Base-by-base conservation (phyloP, 108 stramenopile genomes). In the Aurantiochytrium sp. region DNA sequence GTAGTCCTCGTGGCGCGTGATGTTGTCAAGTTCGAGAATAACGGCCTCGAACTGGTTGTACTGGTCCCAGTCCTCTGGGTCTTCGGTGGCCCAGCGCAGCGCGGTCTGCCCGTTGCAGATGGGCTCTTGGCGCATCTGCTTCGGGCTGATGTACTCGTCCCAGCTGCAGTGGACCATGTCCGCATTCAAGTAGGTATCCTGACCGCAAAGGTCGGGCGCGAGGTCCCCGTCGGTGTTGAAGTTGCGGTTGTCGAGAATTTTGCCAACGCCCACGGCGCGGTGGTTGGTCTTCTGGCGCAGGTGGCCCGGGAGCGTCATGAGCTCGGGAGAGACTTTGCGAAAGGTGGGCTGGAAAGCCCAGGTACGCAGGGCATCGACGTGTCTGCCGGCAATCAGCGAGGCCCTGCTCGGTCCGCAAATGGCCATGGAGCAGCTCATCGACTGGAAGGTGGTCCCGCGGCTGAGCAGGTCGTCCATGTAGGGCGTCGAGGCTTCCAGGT, bases 311-410 rank as follows among this genome's bases (percentile, higher is more conserved):
- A 86, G 55, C 55, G 86, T 86, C 36, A 39, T 86, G 37, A 54
- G 31, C 32, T 54, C 41, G 12, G 86, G 86, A 17, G 19, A 21
- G 36, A 31, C 34, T 19, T 86, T 36, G 54, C 86, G 54, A 36
- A 86, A 86, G 54, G 22, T 19, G 22, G n/a, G 39, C n/a, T 54
- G 22, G 68, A 89, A 87, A 0, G 45, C 30, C 37, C 55, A 89
- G 54, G 30, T 37, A 22, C 27, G 30, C 50, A 55, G 37, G 22
- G 68, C 30, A 45, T 87, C 87, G 19, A 69, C 55, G 24, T 50
- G 31, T 21, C 81, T n/a, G 55, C 89, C 89, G 24, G 52, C 12
- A 2, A 90, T 52, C 53, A 90, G n/a, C 32, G 87, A 85, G 27
- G 45, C 42, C 19, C 89, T 68, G 4, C 19, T n/a, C 4, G 89